These are phyloP conservation scores for Calonectria hawksworthii DNA, from an alignment of 2,329 filamentous ascomycete genomes.

Conservation along the genomic window DNA sequence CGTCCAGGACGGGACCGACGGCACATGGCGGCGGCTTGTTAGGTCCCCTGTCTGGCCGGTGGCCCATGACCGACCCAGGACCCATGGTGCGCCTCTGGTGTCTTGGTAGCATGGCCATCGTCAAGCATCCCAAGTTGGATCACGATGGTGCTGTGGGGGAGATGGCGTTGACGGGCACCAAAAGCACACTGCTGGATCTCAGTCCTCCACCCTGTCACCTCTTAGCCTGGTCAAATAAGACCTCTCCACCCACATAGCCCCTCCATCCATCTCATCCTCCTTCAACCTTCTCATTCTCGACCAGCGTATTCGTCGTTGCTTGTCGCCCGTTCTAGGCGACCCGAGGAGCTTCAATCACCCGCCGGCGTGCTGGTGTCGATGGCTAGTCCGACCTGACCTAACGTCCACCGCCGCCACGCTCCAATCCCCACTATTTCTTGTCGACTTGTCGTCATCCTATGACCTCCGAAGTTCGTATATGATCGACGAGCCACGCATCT, in stretches of 20 bases:
- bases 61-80: slow-evolving; percentile 38
- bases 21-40: slow-evolving; percentile 37
- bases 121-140: slow-evolving; percentile 33
- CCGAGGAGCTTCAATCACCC: slow-evolving; percentile 46
- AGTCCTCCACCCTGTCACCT: slow-evolving; percentile 42
- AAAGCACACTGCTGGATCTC: slow-evolving; percentile 43
- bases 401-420: slow-evolving; percentile 44
- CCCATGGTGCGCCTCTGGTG: slow-evolving; percentile 12
- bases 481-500: slow-evolving; percentile 35
- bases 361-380: slow-evolving; percentile 47
- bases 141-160: slow-evolving; percentile 45
- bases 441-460: slow-evolving; percentile 37
- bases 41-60: slow-evolving; percentile 18
- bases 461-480: slow-evolving; percentile 34
- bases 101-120: slow-evolving; percentile 17
- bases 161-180: slow-evolving; percentile 41
- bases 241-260: slow-evolving; percentile 47
- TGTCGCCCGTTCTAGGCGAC: slow-evolving; percentile 43
- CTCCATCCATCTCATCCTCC: slow-evolving; percentile 47
- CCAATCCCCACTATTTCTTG: slow-evolving; percentile 45
- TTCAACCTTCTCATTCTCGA: slow-evolving; percentile 38
- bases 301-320: slow-evolving; percentile 39
- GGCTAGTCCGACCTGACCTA: slow-evolving; percentile 44
- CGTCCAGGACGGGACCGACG: slow-evolving; percentile 39
- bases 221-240: slow-evolving; percentile 48